Evolutionary conservation across 2,329 filamentous ascomycete genomes (phyloP).

Genomic region (Penicillium polonicum): DNA sequence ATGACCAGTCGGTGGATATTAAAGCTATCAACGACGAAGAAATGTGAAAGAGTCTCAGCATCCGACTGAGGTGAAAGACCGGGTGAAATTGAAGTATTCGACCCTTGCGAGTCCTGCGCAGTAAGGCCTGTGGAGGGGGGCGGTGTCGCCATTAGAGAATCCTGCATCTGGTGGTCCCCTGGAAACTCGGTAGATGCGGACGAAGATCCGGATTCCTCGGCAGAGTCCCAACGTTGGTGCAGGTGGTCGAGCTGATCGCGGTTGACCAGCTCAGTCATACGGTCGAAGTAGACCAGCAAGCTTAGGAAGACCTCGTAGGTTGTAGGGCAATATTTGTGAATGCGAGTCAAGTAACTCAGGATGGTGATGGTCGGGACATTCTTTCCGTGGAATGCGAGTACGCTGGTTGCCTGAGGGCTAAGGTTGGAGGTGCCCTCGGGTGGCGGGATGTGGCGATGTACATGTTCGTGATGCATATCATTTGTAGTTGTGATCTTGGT

Average conservation of each 20-base stretch:
- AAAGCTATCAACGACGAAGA: constrained; percentile 97
- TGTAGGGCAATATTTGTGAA: constrained; percentile 98
- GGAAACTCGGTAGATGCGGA: constrained; percentile 21
- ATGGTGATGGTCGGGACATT: constrained; percentile 98
- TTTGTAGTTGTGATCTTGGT: constrained; percentile 98
- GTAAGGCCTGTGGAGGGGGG: constrained; percentile 36
- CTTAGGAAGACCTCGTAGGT: constrained; percentile 98
- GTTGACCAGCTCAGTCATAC: constrained; percentile 97
- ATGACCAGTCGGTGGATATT: constrained; percentile 98
- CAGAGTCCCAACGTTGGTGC: constrained; percentile 27
- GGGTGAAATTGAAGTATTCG: constrained; percentile 31
- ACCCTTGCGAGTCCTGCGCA: constrained; percentile 36
- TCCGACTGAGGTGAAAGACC: constrained; percentile 39
- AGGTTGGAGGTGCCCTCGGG: constrained; percentile 59
- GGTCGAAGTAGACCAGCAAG: constrained; percentile 93
- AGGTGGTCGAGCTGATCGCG: constrained; percentile 69
- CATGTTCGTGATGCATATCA: constrained; percentile 85
- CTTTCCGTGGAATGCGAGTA: constrained; percentile 95
- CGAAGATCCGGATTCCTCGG: constrained; percentile 17
- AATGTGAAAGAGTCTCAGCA: constrained; percentile 61
- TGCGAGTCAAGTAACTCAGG: constrained; percentile 88
- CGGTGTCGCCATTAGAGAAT: constrained; percentile 38
- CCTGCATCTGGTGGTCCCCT: constrained; percentile 16
- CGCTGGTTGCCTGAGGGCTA: constrained; percentile 65
- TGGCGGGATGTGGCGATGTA: constrained; percentile 71